phyloP scores from a whole-genome alignment of 1,284 basidiomycete species.

The Cryptococcus sp. region DNA sequence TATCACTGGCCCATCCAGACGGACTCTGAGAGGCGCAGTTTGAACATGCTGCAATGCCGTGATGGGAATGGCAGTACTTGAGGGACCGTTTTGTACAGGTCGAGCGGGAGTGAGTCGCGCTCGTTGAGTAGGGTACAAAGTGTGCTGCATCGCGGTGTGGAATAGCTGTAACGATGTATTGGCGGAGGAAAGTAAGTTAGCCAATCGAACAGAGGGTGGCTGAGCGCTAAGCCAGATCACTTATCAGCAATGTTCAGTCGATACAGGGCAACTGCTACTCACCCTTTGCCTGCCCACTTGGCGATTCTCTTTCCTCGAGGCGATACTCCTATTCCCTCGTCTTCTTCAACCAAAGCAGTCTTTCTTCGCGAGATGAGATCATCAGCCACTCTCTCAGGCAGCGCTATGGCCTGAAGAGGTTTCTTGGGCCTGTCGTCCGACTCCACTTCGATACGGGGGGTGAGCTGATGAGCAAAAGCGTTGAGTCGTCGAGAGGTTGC shows the following conservation, averaged over 20 bases:
- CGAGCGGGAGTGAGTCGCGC: not conserved
- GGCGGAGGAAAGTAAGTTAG: slow-evolving; percentile 18
- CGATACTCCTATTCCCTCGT: slow-evolving; percentile 43
- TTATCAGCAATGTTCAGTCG: not conserved
- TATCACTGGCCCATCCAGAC: not conserved
- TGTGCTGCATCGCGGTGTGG: slow-evolving; percentile 43
- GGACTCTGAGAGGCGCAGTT: slow-evolving; percentile 10
- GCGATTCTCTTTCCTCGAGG: slow-evolving; percentile 35
- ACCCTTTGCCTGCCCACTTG: slow-evolving; percentile 37
- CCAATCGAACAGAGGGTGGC: slow-evolving; percentile 20
- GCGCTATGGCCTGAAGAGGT: slow-evolving; percentile 9
- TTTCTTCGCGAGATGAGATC: slow-evolving; percentile 7
- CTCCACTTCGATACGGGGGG: not conserved
- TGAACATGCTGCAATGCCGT: slow-evolving; percentile 17
- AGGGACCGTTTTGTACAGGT: not conserved
- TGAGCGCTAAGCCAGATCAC: slow-evolving; percentile 13
- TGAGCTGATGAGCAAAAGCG: slow-evolving; percentile 1
- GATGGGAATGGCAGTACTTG: not conserved
- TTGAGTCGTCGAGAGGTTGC: slow-evolving; percentile 6
- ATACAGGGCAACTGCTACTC: slow-evolving; percentile 4
- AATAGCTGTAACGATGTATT: slow-evolving; percentile 41
- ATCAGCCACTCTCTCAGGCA: slow-evolving; percentile 5
- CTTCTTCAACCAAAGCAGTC: slow-evolving; percentile 16
- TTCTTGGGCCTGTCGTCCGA: slow-evolving; percentile 3
- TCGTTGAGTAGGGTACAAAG: slow-evolving; percentile 20